Base-by-base conservation (phyloP, 352 stramenopile genomes). In the Elongisporangium undulatum region DNA sequence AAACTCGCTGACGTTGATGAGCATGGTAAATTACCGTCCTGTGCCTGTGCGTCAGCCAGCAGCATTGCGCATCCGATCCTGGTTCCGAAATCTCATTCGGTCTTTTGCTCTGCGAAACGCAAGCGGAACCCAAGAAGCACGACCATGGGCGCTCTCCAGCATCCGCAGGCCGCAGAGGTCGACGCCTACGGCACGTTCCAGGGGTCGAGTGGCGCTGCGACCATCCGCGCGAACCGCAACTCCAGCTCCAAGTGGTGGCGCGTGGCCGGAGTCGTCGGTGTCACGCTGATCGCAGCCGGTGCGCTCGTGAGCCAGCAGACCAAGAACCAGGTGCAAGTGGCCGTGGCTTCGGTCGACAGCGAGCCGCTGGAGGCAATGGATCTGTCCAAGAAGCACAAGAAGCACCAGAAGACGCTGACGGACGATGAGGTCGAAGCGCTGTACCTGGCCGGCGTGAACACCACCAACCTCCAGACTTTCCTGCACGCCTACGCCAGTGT, bases 381-480 rank as follows among this genome's bases (percentile, higher is more conserved):
- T 41, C 29, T 41, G 8, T 41, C 29, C 29, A 41, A 41, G 29
- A 41, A 41, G 29, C 29, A 41, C 29, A 41, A 41, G 29, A 41
- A 41, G 29, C 26, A 34, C 26, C 26, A 34, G 26, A 34, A 90
- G 59, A 79, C 93, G 55, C 63, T 96, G 24, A 74, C 60, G 4
- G 70, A 91, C 15, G 69, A 84, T 8, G 85, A 96, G 61, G 72
- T 94, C 48, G 61, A 75, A 23, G 67, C 55, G 13, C 59, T 96
- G 48, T 83, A 79, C 56, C 29, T 41, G 29, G 29, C 29, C 8
- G 29, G 29, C 29, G 29, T 41, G 29, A 41, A 41, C 29, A 41
- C 29, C 29, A 41, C 29, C 29, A 41, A 41, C 29, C 29, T 41
- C 9, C 29, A 41, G 29, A 41, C 29, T 9, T 41, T 41, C 29